Base-by-base conservation (phyloP, 2,329 filamentous ascomycete genomes). In the Plenodomus lindquistii region DNA sequence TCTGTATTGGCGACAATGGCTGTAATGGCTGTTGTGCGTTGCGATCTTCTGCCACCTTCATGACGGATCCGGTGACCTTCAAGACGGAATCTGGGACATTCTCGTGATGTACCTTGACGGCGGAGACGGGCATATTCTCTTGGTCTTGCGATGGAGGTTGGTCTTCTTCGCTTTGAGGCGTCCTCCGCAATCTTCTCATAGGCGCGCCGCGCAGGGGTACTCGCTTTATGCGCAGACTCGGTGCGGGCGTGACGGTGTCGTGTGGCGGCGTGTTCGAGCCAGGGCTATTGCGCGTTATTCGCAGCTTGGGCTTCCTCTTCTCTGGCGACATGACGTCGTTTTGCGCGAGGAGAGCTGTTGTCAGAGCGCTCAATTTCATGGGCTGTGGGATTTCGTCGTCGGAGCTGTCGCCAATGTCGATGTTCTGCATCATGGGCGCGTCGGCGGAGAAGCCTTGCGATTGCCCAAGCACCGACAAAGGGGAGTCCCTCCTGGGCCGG, bases 351-450 rank as follows among this genome's bases (percentile, higher is more conserved):
- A 97, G 79, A 17, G 91, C 92, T 68, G 94, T 93, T 40, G 93
- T 96, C 59, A 94, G 83, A 63, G 92, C 91, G 70, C 91, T 97
- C 69, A 97, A 88, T 76, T 94, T 95, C 84, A 94, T 91, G 63
- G 91, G 91, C 44, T 75, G 66, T 60, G 90, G 87, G 21, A 95
- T 89, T 73, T 97, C 93, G 65, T 97, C 93, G 73, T 97, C 93
- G 19, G 92, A 96, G 77, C 90, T 96, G 68, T 96, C 92, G 62
- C 89, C 86, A 59, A 86, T 75, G 63, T 76, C 68, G 55, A 79
- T 77, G 57, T 74, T 75, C 60, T 77, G 75, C 64, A 77, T 71
- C 70, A 74, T 74, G 16, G 73, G 73, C 54, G 71, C 75, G 52
- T 77, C 67, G 21, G 75, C 69, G 18, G 71, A 68, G 56, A 78